phyloP scores from a whole-genome alignment of 257 asterid genomes.

The Ilex aquifolium region DNA sequence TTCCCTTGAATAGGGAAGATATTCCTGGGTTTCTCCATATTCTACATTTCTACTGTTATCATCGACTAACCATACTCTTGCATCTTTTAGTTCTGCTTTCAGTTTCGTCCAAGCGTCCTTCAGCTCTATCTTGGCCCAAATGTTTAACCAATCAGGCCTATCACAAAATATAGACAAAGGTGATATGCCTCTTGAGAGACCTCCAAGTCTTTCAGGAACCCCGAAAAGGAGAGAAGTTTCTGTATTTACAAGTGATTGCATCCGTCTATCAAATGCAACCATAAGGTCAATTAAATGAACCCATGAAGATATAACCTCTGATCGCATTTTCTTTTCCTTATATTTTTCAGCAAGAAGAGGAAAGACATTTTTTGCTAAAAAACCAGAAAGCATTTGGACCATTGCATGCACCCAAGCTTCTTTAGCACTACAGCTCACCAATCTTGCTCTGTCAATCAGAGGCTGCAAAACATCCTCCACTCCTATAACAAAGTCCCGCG shows the following conservation, averaged over 20 bases:
- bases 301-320: not conserved
- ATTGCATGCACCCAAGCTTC: not conserved
- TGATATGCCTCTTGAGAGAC: not conserved
- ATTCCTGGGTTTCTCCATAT: not conserved
- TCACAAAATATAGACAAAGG: not conserved
- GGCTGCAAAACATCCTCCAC: conserved; percentile 1
- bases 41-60: not conserved
- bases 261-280: not conserved
- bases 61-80: not conserved
- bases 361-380: not conserved
- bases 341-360: not conserved
- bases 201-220: not conserved
- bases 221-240: not conserved
- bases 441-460: not conserved
- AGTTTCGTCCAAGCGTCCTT: not conserved
- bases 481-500: not conserved
- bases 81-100: not conserved
- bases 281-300: not conserved
- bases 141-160: not conserved
- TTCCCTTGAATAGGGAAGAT: not conserved
- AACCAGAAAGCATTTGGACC: not conserved
- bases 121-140: not conserved
- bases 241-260: not conserved
- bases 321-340: not conserved
- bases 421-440: not conserved